Evolutionary conservation across 2,329 filamentous ascomycete genomes (phyloP).

Genomic region (Metarhizium guizhouense): DNA sequence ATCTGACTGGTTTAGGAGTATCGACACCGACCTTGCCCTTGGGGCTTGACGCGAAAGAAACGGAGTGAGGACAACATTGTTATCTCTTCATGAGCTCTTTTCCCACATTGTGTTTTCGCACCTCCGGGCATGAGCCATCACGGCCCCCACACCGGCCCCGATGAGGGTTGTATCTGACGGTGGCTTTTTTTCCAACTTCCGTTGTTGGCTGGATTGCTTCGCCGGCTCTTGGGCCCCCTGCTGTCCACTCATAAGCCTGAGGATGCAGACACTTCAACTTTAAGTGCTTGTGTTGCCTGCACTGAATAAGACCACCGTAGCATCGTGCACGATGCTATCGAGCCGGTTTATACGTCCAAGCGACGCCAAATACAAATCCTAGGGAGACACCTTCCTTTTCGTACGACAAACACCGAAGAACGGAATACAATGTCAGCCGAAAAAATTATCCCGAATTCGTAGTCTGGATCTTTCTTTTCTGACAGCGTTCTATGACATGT

Average conservation of each 20-base stretch:
- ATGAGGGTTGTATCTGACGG: not conserved
- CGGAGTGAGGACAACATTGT: not conserved
- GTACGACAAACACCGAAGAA: not conserved
- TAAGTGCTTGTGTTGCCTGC: not conserved
- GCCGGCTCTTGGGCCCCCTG: not conserved
- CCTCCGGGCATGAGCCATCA: not conserved
- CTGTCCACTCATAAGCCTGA: not conserved
- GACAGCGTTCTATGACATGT: not conserved
- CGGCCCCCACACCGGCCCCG: conserved; percentile 1
- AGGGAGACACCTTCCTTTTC: not conserved
- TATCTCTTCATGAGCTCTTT: not conserved
- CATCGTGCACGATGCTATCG: not conserved
- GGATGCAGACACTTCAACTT: not conserved
- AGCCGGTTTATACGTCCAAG: not conserved
- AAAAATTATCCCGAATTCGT: not conserved
- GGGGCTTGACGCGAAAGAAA: not conserved
- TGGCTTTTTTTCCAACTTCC: not conserved
- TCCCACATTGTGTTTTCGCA: not conserved
- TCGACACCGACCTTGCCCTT: not conserved
- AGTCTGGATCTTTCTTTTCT: not conserved
- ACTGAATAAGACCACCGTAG: not conserved
- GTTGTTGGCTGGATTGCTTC: not conserved
- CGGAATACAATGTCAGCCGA: not conserved
- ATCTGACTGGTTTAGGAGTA: not conserved
- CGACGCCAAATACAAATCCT: not conserved